Evolutionary conservation across 2,329 filamentous ascomycete species (phyloP).

Genomic region (Magnaporthiopsis incrustans): DNA sequence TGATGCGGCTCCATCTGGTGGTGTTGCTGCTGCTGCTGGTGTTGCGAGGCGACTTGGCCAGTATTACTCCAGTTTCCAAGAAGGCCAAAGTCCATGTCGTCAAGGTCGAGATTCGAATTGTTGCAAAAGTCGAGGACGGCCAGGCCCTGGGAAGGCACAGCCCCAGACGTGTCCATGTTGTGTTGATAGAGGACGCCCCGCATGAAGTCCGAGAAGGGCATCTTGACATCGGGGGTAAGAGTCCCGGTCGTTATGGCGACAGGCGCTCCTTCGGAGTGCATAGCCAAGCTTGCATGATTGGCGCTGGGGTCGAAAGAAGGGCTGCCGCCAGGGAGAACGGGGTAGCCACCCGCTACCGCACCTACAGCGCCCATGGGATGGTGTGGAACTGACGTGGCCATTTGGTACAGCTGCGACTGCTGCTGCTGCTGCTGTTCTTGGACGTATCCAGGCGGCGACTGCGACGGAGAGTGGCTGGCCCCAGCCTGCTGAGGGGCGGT

Average conservation of each 20-base stretch:
- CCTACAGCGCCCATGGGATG: background rate
- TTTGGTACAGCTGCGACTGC: background rate
- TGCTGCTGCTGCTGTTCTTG: background rate
- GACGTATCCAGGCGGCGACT: background rate
- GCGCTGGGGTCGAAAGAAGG: background rate
- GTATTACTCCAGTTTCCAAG: constrained; percentile 41
- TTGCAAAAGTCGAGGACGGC: constrained; percentile 42
- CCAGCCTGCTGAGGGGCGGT: background rate
- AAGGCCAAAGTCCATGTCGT: constrained; percentile 43
- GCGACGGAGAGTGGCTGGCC: background rate
- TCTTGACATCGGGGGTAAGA: background rate
- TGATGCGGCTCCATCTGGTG: constrained; percentile 11
- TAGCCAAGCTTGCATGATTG: background rate
- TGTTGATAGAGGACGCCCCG: constrained; percentile 43
- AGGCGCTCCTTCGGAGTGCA: background rate
- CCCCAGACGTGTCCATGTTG: constrained; percentile 22
- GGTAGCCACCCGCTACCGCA: background rate
- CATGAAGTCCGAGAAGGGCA: constrained; percentile 42
- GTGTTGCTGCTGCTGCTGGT: background rate
- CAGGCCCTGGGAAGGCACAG: constrained; percentile 31
- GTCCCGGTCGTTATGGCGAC: too few relatives aligned
- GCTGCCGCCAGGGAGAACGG: background rate
- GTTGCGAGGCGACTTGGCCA: constrained; percentile 9
- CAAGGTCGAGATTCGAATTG: constrained; percentile 40
- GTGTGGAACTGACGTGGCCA: background rate